These are phyloP conservation scores for Daldinia grandis DNA, from an alignment of 495 filamentous ascomycete species.

Conservation along the genomic window DNA sequence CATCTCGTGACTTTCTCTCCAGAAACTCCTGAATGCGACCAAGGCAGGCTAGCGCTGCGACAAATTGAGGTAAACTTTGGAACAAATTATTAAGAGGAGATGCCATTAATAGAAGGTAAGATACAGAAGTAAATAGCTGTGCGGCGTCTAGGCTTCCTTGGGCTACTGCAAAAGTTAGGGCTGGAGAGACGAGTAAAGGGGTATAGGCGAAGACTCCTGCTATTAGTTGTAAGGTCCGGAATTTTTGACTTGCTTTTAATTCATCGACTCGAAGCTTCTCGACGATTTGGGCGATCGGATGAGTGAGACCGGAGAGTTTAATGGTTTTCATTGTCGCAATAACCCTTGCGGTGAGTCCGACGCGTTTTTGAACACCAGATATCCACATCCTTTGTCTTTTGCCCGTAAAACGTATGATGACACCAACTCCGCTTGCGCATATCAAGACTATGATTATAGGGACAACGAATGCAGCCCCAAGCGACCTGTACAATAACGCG, in stretches of 20 bases:
- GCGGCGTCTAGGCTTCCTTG: constrained; percentile 57
- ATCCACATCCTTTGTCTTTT: constrained; percentile 61
- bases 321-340: constrained; percentile 68
- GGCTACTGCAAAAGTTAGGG: constrained; percentile 55
- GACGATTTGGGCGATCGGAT: constrained; percentile 52
- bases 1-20: constrained; percentile 48
- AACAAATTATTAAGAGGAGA: constrained; percentile 65
- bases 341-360: constrained; percentile 62
- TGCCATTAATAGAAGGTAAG: constrained; percentile 67
- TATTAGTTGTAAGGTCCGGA: constrained; percentile 48
- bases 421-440: constrained; percentile 41
- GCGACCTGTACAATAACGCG: constrained; percentile 42
- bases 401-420: constrained; percentile 57
- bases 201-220: constrained; percentile 55
- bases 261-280: constrained; percentile 67
- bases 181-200: constrained; percentile 57
- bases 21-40: constrained; percentile 67
- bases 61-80: constrained; percentile 61
- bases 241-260: constrained; percentile 63
- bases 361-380: constrained; percentile 60
- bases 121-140: constrained; percentile 66
- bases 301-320: constrained; percentile 66
- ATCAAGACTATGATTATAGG: constrained; percentile 37
- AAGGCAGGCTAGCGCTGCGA: constrained; percentile 65
- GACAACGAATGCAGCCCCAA: constrained; percentile 31